Percentiles rank a stretch among this genome's conserved stretches.
These are phyloP conservation scores for Talaromyces amestolkiae DNA, from an alignment of 2,329 filamentous ascomycete genomes.

Conservation along the genomic window DNA sequence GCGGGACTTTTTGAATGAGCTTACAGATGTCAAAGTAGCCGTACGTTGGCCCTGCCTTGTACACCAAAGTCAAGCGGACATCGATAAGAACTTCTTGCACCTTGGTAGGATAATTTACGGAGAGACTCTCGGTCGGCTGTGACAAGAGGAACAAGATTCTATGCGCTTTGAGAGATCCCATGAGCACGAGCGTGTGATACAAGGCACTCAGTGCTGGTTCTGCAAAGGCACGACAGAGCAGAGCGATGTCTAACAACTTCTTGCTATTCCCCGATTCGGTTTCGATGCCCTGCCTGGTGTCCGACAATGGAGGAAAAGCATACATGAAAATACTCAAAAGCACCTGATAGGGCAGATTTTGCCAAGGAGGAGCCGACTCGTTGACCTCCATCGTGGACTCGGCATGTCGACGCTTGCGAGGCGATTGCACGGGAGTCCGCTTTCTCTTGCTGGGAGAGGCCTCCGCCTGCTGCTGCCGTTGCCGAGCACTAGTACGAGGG, in stretches of 20 bases:
- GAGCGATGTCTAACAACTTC: conserved; percentile 66
- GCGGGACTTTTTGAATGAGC: conserved; percentile 64
- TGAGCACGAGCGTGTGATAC: conserved; percentile 67
- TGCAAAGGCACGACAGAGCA: conserved; percentile 62
- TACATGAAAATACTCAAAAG: conserved; percentile 68
- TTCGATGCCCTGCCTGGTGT: conserved; percentile 30
- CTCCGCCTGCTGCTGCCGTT: conserved; percentile 11
- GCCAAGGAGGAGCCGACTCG: conserved; percentile 55
- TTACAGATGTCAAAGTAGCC: conserved; percentile 56
- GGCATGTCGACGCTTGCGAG: conserved; percentile 18
- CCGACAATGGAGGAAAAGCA: conserved; percentile 59
- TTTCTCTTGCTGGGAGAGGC: conserved; percentile 23
- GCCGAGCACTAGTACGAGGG: conserved; percentile 4
- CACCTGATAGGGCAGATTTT: conserved; percentile 64
- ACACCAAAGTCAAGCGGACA: conserved; percentile 56
- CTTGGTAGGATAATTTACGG: conserved; percentile 67
- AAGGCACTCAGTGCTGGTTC: conserved; percentile 72
- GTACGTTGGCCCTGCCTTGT: conserved; percentile 52
- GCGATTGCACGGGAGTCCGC: conserved; percentile 20
- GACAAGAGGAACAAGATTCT: conserved; percentile 55
- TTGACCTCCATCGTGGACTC: conserved; percentile 14
- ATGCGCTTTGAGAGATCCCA: conserved; percentile 50
- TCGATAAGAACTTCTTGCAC: conserved; percentile 69
- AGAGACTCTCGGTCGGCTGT: conserved; percentile 49
- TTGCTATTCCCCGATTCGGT: conserved; percentile 27